These are phyloP conservation scores for Pseudogymnoascus sp. DNA, from an alignment of 2,329 filamentous ascomycete genomes.

Conservation along the genomic window DNA sequence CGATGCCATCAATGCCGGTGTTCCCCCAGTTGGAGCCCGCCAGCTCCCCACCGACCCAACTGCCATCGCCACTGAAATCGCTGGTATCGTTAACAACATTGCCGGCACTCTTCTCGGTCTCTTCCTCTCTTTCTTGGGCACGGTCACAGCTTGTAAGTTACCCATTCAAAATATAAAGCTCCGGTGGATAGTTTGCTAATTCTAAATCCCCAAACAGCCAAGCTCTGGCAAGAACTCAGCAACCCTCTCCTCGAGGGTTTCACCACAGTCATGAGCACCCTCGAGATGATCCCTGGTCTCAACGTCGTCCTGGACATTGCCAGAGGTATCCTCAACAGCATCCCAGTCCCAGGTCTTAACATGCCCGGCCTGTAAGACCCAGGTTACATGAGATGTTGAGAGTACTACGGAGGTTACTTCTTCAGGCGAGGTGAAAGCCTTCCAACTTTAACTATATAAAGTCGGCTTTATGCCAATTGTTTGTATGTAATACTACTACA, in stretches of 20 bases:
- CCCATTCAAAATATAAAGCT: too few relatives aligned
- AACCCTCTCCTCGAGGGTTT: neutral
- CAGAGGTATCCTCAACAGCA: neutral
- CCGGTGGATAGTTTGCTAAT: neutral
- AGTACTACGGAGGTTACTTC: neutral
- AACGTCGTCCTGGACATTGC: neutral
- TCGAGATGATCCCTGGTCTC: neutral
- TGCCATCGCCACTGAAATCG: neutral
- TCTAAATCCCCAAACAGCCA: neutral
- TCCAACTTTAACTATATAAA: neutral
- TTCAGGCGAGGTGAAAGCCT: neutral
- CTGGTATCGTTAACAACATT: neutral
- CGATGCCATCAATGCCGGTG: neutral
- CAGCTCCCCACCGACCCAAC: neutral
- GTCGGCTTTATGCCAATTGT: neutral
- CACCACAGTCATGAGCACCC: neutral
- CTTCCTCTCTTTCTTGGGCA: conserved; percentile 1
- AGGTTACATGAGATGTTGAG: neutral
- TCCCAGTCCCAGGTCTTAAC: neutral
- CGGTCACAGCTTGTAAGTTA: neutral
- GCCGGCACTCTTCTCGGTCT: neutral
- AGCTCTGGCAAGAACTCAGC: neutral
- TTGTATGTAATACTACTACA: neutral
- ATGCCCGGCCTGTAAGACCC: neutral
- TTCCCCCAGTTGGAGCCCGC: neutral